Evolutionary conservation across 2,329 filamentous ascomycete genomes (phyloP), one percentile per base, ranked within the genome.

Genomic region (Ceratocystis diversiconidia): DNA sequence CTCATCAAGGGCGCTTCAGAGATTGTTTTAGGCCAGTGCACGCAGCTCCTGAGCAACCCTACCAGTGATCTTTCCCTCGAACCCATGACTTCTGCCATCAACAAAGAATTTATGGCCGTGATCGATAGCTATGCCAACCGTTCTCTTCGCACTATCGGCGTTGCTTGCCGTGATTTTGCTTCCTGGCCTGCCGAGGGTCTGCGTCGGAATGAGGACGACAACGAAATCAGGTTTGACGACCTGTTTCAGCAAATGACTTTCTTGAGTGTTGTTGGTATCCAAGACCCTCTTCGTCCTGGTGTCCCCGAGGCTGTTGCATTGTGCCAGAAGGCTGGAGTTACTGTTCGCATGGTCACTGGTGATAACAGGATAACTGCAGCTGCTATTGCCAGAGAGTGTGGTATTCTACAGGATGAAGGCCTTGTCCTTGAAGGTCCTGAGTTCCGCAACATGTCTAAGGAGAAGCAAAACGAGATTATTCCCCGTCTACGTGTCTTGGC

Each of bases 321-420:
- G 66, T 92, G 89, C 72, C 87, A 92, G 72, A 80, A 82, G 65
- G 89, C 89, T 3, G 89, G 89, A 67, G 88, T 92, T 10, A 82
- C 87, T 68, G 88, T 92, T 19, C 87, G 89, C 71, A 92, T 92
- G 89, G 89, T 92, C 2, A 92, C 89, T 3, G 89, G 89, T 69
- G 89, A 92, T 76, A 92, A 92, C 75, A 84, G 87, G 70, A 76
- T 89, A 67, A 92, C 89, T 6, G 89, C 89, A 1, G 83, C 88
- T 73, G 87, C 89, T 25, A 92, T 92, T 70, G 89, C 89, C 22
- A 81, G 80, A 69, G 88, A 92, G 70, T 91, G 88, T 73, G 88
- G 88, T 50, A 92, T 92, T 67, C 79, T 89, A 65, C 84, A 85
- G 50, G 75, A 79, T 2, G 81, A 85, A 70, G 87, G 86, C 61